Conservation (phyloP, 2,329 filamentous ascomycete species). For the Fusarium sp. region DNA sequence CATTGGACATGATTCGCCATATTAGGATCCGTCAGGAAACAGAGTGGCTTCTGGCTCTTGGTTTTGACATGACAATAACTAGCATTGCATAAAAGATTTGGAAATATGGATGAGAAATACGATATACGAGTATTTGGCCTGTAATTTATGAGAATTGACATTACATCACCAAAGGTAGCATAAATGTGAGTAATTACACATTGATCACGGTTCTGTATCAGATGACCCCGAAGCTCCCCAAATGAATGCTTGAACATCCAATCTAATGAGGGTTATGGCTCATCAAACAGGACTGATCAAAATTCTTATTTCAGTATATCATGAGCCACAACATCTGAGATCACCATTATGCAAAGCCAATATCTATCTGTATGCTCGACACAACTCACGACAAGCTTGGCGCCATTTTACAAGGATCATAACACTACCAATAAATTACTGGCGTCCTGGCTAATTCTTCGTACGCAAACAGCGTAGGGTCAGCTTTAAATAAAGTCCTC, state of each 20-base stretch:
- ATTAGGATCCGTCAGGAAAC: background rate
- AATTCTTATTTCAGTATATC: background rate
- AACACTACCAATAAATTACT: background rate
- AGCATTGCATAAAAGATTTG: background rate
- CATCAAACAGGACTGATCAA: background rate
- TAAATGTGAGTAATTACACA: background rate
- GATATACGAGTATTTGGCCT: background rate
- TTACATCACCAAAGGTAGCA: background rate
- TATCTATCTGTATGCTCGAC: background rate
- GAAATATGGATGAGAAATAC: background rate
- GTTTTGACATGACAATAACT: background rate
- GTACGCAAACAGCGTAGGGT: background rate
- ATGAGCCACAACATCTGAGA: background rate
- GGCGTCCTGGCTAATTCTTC: background rate
- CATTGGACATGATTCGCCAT: background rate
- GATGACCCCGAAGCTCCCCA: background rate
- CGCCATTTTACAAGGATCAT: background rate
- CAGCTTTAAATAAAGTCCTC: background rate
- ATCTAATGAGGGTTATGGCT: background rate
- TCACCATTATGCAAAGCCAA: background rate
- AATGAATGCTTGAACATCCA: background rate
- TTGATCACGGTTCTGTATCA: background rate
- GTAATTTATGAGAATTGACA: background rate
- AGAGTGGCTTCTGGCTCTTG: background rate
- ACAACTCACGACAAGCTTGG: background rate